These are phyloP conservation scores for Acacia melanoxylon DNA, from an alignment of 306 rosid species.

Conservation along the genomic window DNA sequence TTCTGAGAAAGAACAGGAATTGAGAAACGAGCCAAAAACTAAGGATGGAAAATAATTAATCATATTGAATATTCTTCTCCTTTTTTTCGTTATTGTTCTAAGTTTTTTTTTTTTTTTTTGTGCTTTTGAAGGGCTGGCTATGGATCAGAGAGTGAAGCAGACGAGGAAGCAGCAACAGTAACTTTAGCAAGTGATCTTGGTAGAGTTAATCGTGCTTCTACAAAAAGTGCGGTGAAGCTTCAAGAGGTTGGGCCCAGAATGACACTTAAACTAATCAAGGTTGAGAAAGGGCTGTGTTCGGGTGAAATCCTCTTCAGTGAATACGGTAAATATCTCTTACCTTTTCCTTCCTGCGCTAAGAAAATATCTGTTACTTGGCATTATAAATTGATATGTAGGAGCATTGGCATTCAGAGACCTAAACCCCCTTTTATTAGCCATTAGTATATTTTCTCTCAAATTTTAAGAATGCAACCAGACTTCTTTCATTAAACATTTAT, in stretches of 20 bases:
- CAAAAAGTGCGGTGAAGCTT: constrained; percentile 94
- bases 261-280: constrained; percentile 82
- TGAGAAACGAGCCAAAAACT: constrained; percentile 3
- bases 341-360: not conserved
- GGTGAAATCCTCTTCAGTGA: constrained; percentile 85
- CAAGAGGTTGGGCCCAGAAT: constrained; percentile 97
- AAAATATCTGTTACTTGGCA: not conserved
- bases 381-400: not conserved
- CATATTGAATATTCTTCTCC: constrained; percentile 24
- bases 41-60: not conserved
- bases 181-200: constrained; percentile 75
- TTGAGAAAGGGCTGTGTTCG: constrained; percentile 91
- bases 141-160: constrained; percentile 95
- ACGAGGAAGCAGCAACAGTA: constrained; percentile 90
- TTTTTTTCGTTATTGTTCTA: not conserved
- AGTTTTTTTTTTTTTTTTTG: constrained; percentile 28
- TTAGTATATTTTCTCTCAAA: not conserved
- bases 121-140: constrained; percentile 73
- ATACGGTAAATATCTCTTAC: constrained; percentile 53
- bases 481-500: not conserved
- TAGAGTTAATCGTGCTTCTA: constrained; percentile 77
- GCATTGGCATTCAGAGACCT: not conserved
- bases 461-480: not conserved
- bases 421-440: not conserved
- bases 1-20: not conserved